These are phyloP conservation scores for Pythium aquatile DNA, from an alignment of 352 stramenopile species.

Conservation along the genomic window DNA sequence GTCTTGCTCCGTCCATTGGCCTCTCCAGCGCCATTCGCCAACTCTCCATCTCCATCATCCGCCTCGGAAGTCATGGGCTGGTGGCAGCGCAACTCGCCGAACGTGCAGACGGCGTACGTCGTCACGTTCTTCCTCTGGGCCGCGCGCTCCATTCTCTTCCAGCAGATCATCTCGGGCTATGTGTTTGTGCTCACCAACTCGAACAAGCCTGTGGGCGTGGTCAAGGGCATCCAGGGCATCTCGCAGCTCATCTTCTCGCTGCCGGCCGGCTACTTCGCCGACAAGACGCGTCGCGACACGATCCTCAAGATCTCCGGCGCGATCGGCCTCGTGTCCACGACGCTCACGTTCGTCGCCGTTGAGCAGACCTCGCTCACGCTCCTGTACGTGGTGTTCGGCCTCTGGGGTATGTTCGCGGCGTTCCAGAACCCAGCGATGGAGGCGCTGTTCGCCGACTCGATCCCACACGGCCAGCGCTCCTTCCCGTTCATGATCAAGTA, in stretches of 20 bases:
- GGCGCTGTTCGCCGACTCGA: conserved; percentile 71
- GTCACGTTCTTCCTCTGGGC: conserved; percentile 33
- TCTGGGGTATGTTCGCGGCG: conserved; percentile 70
- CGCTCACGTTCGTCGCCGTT: conserved; percentile 60
- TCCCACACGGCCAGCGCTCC: conserved; percentile 58
- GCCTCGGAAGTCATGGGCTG: neutral
- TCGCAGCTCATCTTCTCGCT: conserved; percentile 74
- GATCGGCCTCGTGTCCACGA: conserved; percentile 38
- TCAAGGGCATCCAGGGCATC: conserved; percentile 84
- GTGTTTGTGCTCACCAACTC: conserved; percentile 50
- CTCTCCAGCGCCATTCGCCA: neutral
- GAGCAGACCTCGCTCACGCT: conserved; percentile 36
- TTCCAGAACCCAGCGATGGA: conserved; percentile 74
- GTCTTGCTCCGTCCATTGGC: too few species aligned
- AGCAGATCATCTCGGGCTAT: conserved; percentile 38
- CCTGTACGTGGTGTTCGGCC: conserved; percentile 60
- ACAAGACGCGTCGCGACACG: conserved; percentile 60
- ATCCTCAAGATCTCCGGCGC: conserved; percentile 59
- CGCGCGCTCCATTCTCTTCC: conserved; percentile 35
- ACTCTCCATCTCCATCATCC: neutral
- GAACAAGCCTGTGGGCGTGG: conserved; percentile 76
- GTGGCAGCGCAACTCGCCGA: conserved; percentile 6
- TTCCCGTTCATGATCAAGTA: conserved; percentile 85
- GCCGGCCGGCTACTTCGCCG: conserved; percentile 61
- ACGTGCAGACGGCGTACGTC: conserved; percentile 29